phyloP scores from a whole-genome alignment of 192 early-diverging fungal genomes.

The Coemansia sp. region DNA sequence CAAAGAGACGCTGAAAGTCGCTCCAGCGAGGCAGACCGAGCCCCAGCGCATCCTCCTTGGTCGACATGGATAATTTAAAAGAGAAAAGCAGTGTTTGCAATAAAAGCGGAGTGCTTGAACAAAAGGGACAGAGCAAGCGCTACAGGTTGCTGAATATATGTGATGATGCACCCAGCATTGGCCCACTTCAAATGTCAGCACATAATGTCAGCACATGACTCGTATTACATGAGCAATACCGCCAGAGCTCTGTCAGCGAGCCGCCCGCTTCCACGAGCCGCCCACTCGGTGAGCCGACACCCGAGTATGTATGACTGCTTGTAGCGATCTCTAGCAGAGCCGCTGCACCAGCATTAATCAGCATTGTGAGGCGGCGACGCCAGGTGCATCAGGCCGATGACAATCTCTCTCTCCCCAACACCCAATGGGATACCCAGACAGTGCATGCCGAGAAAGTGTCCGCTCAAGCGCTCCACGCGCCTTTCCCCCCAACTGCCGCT shows the following conservation, averaged over 20 bases:
- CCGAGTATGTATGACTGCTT: neutral
- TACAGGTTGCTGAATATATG: neutral
- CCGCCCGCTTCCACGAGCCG: neutral
- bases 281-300: neutral
- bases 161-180: neutral
- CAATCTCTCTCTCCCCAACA: neutral
- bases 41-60: slow-evolving; percentile 1
- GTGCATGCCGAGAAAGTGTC: neutral
- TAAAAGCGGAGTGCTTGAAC: neutral
- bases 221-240: neutral
- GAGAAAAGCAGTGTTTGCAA: neutral
- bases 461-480: neutral
- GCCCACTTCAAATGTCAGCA: neutral
- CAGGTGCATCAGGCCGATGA: neutral
- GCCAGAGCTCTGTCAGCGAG: neutral
- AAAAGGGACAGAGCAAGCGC: neutral
- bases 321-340: neutral
- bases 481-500: neutral
- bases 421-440: neutral
- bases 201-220: neutral
- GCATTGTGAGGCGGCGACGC: neutral
- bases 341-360: neutral
- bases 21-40: slow-evolving; percentile 22
- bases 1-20: slow-evolving; percentile 22
- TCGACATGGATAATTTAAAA: neutral